Evolutionary conservation across 1,284 basidiomycete species (phyloP).

Genomic region (Pisolithus thermaeus): DNA sequence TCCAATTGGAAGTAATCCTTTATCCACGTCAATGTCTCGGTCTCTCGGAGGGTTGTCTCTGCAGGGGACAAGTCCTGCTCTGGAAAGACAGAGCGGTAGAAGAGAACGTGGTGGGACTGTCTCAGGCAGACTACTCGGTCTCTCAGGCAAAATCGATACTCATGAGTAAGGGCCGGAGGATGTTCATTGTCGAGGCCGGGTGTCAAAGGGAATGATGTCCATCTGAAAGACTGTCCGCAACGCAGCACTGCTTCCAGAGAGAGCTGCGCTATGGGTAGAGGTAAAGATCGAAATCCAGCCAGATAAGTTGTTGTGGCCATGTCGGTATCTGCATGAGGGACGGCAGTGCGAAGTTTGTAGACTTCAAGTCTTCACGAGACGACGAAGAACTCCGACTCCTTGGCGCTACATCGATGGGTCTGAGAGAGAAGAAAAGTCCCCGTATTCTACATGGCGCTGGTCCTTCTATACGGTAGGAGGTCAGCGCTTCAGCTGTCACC

Average conservation of each 20-base stretch:
- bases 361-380: too few species aligned
- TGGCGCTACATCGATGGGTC: too few species aligned
- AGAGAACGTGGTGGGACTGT: slow-evolving; percentile 62
- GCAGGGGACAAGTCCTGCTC: slow-evolving; percentile 26
- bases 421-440: too few species aligned
- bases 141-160: slow-evolving; percentile 69
- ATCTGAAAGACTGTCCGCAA: slow-evolving; percentile 80
- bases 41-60: slow-evolving; percentile 36
- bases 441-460: too few species aligned
- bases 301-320: slow-evolving; percentile 6
- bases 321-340: not conserved
- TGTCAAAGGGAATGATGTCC: slow-evolving; percentile 49
- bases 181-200: slow-evolving; percentile 11
- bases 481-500: too few species aligned
- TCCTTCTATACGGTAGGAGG: too few species aligned
- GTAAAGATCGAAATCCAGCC: slow-evolving; percentile 52
- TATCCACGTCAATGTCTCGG: slow-evolving; percentile 73
- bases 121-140: slow-evolving; percentile 82
- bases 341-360: not conserved
- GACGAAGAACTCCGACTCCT: too few species aligned
- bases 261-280: slow-evolving; percentile 58
- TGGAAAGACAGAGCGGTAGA: slow-evolving; percentile 69
- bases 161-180: slow-evolving; percentile 34
- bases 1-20: slow-evolving; percentile 88
- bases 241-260: slow-evolving; percentile 68